Conservation (phyloP, 192 early-diverging fungal species). For the Entomortierella parvispora region DNA sequence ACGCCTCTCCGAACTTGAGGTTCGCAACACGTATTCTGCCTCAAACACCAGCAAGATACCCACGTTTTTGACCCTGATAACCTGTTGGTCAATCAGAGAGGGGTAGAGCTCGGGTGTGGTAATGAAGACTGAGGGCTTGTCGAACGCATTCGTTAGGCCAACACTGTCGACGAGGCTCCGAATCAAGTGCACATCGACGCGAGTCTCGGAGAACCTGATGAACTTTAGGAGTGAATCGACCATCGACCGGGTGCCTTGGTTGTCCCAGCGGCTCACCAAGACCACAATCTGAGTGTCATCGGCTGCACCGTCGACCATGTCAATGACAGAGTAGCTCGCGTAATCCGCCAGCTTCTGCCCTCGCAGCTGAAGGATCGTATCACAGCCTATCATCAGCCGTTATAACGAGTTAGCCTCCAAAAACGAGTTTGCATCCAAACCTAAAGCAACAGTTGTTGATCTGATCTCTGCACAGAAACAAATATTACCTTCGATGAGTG, state of each 20-base stretch:
- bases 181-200: neutral
- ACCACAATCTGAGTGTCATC: slow-evolving; percentile 12
- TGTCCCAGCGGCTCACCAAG: slow-evolving; percentile 14
- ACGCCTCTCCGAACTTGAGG: neutral
- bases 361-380: slow-evolving; percentile 25
- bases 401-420: too few species aligned
- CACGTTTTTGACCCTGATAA: slow-evolving; percentile 11
- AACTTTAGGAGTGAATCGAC: slow-evolving; percentile 6
- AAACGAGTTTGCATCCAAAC: neutral
- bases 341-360: slow-evolving; percentile 9
- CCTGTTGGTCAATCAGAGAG: neutral
- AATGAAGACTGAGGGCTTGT: slow-evolving; percentile 12
- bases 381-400: slow-evolving; percentile 33
- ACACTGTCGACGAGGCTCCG: neutral
- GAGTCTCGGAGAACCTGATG: neutral
- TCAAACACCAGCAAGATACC: slow-evolving; percentile 27
- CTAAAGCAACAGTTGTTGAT: neutral
- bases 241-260: slow-evolving; percentile 21
- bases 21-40: slow-evolving; percentile 31
- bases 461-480: neutral
- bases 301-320: slow-evolving; percentile 12
- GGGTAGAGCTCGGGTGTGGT: slow-evolving; percentile 19
- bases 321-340: slow-evolving; percentile 22
- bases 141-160: neutral
- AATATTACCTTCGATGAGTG: neutral